Conservation (phyloP, 495 filamentous ascomycete genomes). For the Trichoderma reesei region DNA sequence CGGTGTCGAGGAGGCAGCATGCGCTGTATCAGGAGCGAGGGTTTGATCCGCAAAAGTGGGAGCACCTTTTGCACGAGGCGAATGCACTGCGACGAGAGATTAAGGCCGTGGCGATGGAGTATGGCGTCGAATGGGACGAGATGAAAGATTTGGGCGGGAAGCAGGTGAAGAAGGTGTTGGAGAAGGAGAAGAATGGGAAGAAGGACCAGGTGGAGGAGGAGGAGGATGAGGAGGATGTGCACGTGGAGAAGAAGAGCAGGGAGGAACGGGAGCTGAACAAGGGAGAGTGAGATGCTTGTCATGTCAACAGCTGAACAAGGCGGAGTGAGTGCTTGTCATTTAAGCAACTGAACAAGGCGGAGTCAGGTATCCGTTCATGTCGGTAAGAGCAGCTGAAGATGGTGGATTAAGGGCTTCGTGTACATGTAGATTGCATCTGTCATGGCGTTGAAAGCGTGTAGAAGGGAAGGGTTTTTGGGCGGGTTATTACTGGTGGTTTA, state of each 20-base stretch:
- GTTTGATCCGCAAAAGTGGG: constrained; percentile 70
- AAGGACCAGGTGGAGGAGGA: constrained; percentile 31
- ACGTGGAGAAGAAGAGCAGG: constrained; percentile 31
- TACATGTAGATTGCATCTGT: too few species aligned
- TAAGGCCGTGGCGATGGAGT: constrained; percentile 70
- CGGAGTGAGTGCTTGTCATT: not conserved
- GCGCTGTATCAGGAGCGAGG: constrained; percentile 65
- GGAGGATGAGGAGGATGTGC: constrained; percentile 36
- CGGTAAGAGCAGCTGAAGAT: too few species aligned
- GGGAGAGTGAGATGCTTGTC: not conserved
- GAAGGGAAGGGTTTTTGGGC: too few species aligned
- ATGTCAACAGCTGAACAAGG: not conserved
- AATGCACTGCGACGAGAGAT: constrained; percentile 76
- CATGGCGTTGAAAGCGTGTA: not conserved
- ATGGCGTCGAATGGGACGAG: constrained; percentile 94
- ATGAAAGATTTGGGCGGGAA: constrained; percentile 63
- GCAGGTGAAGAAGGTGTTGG: constrained; percentile 59
- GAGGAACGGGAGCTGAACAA: constrained; percentile 20
- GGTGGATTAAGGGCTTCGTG: too few species aligned
- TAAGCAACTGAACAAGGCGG: too few species aligned
- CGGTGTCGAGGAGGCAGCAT: constrained; percentile 66
- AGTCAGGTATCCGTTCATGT: too few species aligned
- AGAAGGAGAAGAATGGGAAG: constrained; percentile 39
- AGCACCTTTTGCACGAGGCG: constrained; percentile 66
- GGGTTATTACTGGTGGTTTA: too few species aligned